Conservation (phyloP, 805 yeast species). For the Cyberlindnera nakhonratchasimensis region DNA sequence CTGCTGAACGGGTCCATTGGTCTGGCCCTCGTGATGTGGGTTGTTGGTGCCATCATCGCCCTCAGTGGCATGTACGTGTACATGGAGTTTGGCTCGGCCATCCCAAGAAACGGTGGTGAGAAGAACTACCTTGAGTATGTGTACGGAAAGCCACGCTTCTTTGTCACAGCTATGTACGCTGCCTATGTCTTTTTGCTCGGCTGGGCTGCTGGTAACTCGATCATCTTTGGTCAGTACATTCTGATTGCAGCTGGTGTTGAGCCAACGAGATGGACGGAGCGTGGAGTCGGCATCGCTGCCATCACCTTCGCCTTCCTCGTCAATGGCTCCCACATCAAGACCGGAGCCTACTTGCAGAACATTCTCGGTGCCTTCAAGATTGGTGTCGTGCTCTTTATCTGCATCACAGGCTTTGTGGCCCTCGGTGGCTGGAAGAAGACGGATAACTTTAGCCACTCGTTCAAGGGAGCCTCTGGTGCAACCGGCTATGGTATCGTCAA, state of each 20-base stretch:
- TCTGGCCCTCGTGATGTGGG: constrained; percentile 67
- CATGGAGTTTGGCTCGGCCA: constrained; percentile 76
- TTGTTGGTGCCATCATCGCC: constrained; percentile 69
- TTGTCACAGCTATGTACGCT: constrained; percentile 64
- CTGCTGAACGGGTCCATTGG: constrained; percentile 67
- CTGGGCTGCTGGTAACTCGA: constrained; percentile 84
- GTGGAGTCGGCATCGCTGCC: constrained; percentile 74
- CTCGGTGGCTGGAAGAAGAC: constrained; percentile 68
- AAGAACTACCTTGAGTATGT: constrained; percentile 75
- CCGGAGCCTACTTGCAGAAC: constrained; percentile 65
- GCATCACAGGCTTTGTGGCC: constrained; percentile 81
- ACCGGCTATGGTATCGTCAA: constrained; percentile 68
- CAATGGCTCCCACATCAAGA: constrained; percentile 56
- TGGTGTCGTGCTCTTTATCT: constrained; percentile 63
- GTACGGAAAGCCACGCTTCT: constrained; percentile 62
- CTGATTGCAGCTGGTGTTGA: constrained; percentile 69
- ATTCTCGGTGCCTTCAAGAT: constrained; percentile 69
- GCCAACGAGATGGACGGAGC: constrained; percentile 69
- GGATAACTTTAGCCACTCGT: constrained; percentile 57
- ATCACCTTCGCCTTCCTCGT: constrained; percentile 66
- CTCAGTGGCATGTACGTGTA: constrained; percentile 62
- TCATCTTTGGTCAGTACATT: constrained; percentile 75
- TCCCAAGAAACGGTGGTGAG: constrained; percentile 84
- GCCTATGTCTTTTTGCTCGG: constrained; percentile 72
- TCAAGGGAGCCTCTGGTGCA: constrained; percentile 48